Base-by-base conservation (phyloP, 306 rosid genomes). In the Fagus sylvatica region DNA sequence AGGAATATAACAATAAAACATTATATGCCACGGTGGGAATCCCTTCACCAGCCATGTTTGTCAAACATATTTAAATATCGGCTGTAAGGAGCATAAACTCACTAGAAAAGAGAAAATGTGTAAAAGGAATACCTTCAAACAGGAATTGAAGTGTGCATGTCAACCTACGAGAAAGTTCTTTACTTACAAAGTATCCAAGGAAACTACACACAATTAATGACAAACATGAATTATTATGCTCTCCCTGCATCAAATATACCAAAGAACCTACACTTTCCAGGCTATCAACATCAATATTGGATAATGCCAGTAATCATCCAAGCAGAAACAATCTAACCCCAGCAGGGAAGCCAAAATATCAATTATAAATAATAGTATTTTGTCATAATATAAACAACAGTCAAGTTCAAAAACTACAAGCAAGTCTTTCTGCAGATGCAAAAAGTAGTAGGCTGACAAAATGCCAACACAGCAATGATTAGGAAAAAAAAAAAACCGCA, bases 381-480 rank as follows among this genome's bases (percentile, higher is more conserved):
- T 6, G 28, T 33, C 56, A 42, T 39, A 49, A 79, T 49, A 34
- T 28, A 32, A 62, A 62, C 67, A 9, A 32, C 37, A 32, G 67
- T 28, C 17, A 71, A 22, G 69, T 69, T 53, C 74, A 79, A 39
- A 79, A 72, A 51, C 70, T 76, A 8, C 65, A 60, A 42, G 65
- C 74, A 53, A 34, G 41, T 71, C 74, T 53, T 69, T 65, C 48
- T n/a, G 71, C 75, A 7, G 19, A 48, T 13, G 59, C 32, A 40
- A 49, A 30, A 41, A 78, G 51, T 74, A 62, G 36, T 66, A 73
- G 59, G 42, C 76, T 62, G 69, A 69, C 32, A 82, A 74, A 71
- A 73, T 70, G 72, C 78, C 46, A 79, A 69, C n/a, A 37, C 12
- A 36, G 69, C 66, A 46, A 69, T 60, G 17, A 36, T 60, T 34